Evolutionary conservation across 208 protist genomes (phyloP).

Genomic region (Acanthamoeba lenticulata): DNA sequence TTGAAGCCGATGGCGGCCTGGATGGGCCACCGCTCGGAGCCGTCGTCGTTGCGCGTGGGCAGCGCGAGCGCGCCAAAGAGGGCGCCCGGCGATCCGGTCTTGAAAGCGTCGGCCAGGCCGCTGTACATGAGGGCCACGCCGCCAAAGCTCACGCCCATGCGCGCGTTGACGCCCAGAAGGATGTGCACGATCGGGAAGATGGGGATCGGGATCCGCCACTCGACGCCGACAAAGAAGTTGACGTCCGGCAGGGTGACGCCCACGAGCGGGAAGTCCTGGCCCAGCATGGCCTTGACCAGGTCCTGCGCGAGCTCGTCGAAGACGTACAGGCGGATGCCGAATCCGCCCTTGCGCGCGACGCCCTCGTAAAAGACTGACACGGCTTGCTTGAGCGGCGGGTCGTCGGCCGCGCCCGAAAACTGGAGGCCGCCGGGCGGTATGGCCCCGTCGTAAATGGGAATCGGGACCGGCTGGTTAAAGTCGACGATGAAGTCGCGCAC

Average conservation of each 20-base stretch:
- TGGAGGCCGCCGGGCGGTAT: conserved; percentile 48
- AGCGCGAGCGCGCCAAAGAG: conserved; percentile 41
- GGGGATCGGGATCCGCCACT: conserved; percentile 44
- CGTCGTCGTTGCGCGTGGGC: conserved; percentile 36
- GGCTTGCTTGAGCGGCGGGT: background rate
- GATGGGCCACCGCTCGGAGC: conserved; percentile 41
- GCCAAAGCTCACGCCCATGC: conserved; percentile 1
- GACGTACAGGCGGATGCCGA: conserved; percentile 42
- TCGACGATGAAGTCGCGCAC: conserved; percentile 34
- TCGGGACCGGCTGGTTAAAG: background rate
- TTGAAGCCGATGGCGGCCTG: background rate
- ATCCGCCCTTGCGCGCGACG: background rate
- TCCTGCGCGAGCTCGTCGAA: conserved; percentile 31
- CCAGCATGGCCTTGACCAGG: conserved; percentile 42
- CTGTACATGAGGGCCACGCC: conserved; percentile 60
- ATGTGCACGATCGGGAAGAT: background rate
- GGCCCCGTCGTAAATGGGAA: background rate
- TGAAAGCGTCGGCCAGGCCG: conserved; percentile 16
- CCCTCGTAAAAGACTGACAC: background rate
- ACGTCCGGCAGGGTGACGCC: conserved; percentile 60
- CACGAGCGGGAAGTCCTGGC: conserved; percentile 40
- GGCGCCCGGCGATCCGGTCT: background rate
- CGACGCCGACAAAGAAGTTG: background rate
- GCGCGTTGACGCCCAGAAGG: conserved; percentile 9
- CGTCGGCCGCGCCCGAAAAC: background rate